Evolutionary conservation across 2,329 filamentous ascomycete species (phyloP), one percentile per base, ranked within the genome.

Genomic region (Harringtonia lauricola): DNA sequence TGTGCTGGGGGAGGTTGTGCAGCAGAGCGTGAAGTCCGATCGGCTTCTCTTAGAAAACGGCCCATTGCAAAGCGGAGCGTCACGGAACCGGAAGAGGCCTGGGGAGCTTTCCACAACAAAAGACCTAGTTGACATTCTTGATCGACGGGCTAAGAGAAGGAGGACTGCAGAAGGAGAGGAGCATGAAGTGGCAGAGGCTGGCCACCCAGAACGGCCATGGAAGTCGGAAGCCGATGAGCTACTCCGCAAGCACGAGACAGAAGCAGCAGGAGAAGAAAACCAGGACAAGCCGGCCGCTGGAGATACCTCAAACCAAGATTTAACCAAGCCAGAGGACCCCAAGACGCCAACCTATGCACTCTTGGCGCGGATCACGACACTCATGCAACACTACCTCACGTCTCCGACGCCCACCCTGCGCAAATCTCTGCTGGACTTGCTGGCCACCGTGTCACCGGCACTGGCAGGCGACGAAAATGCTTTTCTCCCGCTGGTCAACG

Each of bases 381-480:
- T 94, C 1, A 90, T 88, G 6, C 89, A 95, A 56, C 82, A 95
- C 58, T 92, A 95, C 60, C 74, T 98, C 12, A 88, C 90, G 7
- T 89, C 87, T 0, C 81, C 86, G 0, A 89, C 87, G 0, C 79
- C 89, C 0, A 75, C 78, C 12, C 72, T 98, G 9, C 81, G 90
- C 34, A 79, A 79, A 26, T 86, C 83, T 1, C 72, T 98, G 4
- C 75, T 98, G 10, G 74, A 78, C 15, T 76, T 96, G 7, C 74
- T 96, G 13, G 67, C 73, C 22, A 86, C 80, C 1, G 81, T 87
- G 3, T 74, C 83, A 5, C 76, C 81, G 1, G 72, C 84, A 1
- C 74, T 98, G 3, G 76, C 83, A 0, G 70, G 69, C 4, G 80
- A 95, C 51, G 84, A 95, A 57, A 80, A 89, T 48, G 77, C 79